These are phyloP conservation scores for Acanthochlamys bracteata DNA, from an alignment of 106 monocot species.

Conservation along the genomic window DNA sequence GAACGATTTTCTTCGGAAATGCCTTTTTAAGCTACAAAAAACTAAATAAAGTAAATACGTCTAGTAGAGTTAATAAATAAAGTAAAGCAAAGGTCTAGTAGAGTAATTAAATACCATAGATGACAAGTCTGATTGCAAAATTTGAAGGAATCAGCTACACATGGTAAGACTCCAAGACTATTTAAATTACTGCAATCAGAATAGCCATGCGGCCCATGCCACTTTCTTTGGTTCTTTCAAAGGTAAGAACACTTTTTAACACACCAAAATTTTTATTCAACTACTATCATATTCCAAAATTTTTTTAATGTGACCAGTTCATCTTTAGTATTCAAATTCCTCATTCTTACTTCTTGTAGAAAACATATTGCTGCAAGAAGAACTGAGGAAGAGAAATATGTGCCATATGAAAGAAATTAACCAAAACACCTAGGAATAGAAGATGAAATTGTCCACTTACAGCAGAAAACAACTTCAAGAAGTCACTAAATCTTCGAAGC, in stretches of 20 bases:
- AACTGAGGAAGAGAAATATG: background rate
- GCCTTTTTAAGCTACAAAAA: slow-evolving; percentile 74
- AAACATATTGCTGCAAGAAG: background rate
- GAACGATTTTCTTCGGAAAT: slow-evolving; percentile 77
- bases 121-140: background rate
- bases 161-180: too few relatives aligned
- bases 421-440: background rate
- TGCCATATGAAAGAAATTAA: background rate
- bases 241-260: too few relatives aligned
- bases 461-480: slow-evolving; percentile 71
- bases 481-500: slow-evolving; percentile 89
- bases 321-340: too few relatives aligned
- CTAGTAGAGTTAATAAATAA: background rate
- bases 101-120: background rate
- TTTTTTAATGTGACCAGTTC: too few relatives aligned
- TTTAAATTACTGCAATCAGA: too few relatives aligned
- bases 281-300: too few relatives aligned
- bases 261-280: too few relatives aligned
- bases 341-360: too few relatives aligned
- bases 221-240: too few relatives aligned
- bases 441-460: slow-evolving; percentile 38
- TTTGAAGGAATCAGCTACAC: background rate
- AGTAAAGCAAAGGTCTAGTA: background rate
- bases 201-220: too few relatives aligned
- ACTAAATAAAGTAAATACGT: slow-evolving; percentile 4